Conservation (phyloP, 2,329 filamentous ascomycete genomes). For the Aspergillus aculeatinus region DNA sequence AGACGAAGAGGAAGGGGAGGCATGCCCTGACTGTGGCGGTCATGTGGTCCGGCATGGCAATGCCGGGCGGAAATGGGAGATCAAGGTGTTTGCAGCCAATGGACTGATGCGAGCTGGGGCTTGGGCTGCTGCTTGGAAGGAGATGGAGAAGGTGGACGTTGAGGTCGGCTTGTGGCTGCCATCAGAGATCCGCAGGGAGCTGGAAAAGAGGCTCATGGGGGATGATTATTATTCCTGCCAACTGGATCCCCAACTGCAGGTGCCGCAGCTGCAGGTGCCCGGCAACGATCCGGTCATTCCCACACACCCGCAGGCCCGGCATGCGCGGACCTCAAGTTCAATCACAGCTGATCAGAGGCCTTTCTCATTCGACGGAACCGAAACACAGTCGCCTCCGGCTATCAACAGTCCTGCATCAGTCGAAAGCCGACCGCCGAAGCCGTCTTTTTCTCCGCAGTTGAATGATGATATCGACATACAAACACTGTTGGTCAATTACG, state of each 20-base stretch:
- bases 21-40: slow-evolving; percentile 53
- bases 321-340: slow-evolving; percentile 1
- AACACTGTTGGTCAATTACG: slow-evolving; percentile 54
- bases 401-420: slow-evolving; percentile 4
- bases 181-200: slow-evolving; percentile 50
- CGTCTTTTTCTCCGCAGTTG: slow-evolving; percentile 5
- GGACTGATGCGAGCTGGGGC: slow-evolving; percentile 88
- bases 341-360: neutral
- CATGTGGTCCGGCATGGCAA: slow-evolving; percentile 47
- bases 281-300: slow-evolving; percentile 16
- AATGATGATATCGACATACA: slow-evolving; percentile 51
- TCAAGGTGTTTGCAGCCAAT: slow-evolving; percentile 93
- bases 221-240: slow-evolving; percentile 36
- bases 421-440: slow-evolving; percentile 1
- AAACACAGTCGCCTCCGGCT: slow-evolving; percentile 4
- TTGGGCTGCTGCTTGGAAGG: slow-evolving; percentile 90
- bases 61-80: slow-evolving; percentile 55
- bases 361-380: neutral
- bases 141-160: slow-evolving; percentile 98
- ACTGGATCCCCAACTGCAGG: slow-evolving; percentile 15
- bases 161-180: slow-evolving; percentile 74
- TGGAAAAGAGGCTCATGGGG: slow-evolving; percentile 48
- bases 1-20: slow-evolving; percentile 39
- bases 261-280: slow-evolving; percentile 14
- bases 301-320: neutral